Percentiles rank a stretch among this genome's conserved stretches.
These are phyloP conservation scores for Canna indica DNA, from an alignment of 176 grass and related monocot genomes.

Conservation along the genomic window DNA sequence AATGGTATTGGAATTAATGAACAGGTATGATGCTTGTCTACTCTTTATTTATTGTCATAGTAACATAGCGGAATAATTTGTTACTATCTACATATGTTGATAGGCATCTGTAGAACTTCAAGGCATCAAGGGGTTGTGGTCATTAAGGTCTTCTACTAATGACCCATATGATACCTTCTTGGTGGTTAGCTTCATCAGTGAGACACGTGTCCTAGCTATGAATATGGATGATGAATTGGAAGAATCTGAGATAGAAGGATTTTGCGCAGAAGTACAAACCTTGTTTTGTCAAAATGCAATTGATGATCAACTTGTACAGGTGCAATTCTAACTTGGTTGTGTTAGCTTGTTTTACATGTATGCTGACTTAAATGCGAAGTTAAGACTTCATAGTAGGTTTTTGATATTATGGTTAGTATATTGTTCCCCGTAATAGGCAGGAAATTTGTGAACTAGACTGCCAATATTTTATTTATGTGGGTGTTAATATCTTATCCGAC, in stretches of 20 bases:
- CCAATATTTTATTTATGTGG: neutral
- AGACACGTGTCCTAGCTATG: constrained; percentile 90
- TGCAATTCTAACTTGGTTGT: constrained; percentile 14
- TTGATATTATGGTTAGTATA: too few relatives aligned
- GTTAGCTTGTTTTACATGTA: constrained; percentile 8
- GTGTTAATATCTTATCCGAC: neutral
- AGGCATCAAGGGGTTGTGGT: constrained; percentile 96
- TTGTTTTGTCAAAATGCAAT: constrained; percentile 92
- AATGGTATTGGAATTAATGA: constrained; percentile 92
- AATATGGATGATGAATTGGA: constrained; percentile 94
- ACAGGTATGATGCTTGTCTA: constrained; percentile 39
- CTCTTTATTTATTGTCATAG: constrained; percentile 16
- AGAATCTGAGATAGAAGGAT: constrained; percentile 91
- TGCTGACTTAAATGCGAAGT: neutral
- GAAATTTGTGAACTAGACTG: too few relatives aligned
- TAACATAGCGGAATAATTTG: constrained; percentile 18
- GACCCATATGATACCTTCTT: constrained; percentile 68
- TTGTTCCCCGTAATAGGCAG: too few relatives aligned
- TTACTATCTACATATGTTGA: neutral
- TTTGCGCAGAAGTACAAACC: constrained; percentile 81
- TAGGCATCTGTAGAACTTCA: constrained; percentile 95
- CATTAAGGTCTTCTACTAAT: constrained; percentile 57
- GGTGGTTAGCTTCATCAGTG: constrained; percentile 93
- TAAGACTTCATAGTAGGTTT: too few relatives aligned
- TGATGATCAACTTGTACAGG: constrained; percentile 81